Evolutionary conservation across 495 filamentous ascomycete species (phyloP).

Genomic region (Penicillium cinerascens): DNA sequence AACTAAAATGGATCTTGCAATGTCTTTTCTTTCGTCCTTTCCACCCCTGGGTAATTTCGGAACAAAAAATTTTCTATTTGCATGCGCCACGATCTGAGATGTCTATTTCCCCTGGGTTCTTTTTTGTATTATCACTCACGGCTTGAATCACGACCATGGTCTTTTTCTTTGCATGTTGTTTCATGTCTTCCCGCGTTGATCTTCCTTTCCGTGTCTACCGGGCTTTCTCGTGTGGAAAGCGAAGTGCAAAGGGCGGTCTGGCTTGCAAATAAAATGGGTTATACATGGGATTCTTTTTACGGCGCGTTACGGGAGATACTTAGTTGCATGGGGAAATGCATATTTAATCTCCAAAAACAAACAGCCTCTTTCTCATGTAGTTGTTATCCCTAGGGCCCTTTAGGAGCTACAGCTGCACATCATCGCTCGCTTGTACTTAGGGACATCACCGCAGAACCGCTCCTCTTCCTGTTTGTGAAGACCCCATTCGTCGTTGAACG

Average conservation of each 20-base stretch:
- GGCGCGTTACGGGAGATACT: conserved; percentile 24
- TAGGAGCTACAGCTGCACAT: conserved; percentile 82
- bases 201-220: conserved; percentile 16
- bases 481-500: conserved; percentile 79
- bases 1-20: conserved; percentile 46
- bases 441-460: conserved; percentile 86
- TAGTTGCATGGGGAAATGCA: conserved; percentile 23
- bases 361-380: background rate
- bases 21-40: conserved; percentile 11
- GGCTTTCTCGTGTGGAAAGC: conserved; percentile 17
- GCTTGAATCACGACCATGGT: conserved; percentile 30
- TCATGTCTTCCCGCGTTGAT: conserved; percentile 1
- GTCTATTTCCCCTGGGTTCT: conserved; percentile 19
- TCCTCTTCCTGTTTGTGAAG: conserved; percentile 68
- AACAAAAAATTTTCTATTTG: conserved; percentile 11
- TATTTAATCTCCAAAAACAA: conserved; percentile 8
- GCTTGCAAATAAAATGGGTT: conserved; percentile 23
- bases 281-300: conserved; percentile 19
- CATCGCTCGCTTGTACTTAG: conserved; percentile 67
- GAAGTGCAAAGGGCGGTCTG: conserved; percentile 26
- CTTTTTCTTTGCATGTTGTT: conserved; percentile 16
- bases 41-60: conserved; percentile 6
- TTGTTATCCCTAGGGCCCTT: background rate
- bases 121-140: conserved; percentile 27
- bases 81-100: conserved; percentile 26